Evolutionary conservation across 495 filamentous ascomycete genomes (phyloP), one percentile per base, ranked within the genome.

Genomic region (Xylaria cubensis): DNA sequence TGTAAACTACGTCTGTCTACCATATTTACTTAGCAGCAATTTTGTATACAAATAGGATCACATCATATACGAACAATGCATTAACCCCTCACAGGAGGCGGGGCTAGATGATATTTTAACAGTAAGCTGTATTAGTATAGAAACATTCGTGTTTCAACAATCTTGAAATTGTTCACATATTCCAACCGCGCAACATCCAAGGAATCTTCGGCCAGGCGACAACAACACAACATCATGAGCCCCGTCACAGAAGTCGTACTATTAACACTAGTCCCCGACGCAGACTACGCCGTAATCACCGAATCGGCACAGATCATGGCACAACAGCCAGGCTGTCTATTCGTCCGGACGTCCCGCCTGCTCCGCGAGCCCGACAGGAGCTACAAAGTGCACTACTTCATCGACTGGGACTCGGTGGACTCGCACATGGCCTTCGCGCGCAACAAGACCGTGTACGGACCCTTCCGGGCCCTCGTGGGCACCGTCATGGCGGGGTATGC

Each of bases 181-280:
- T 58, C 10, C 29, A 59, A n/a, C 1, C 4, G 19, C 17, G 56
- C 32, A 59, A 36, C 4, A 34, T 15, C 53, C 0, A 58, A 15
- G 7, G 12, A 58, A 1, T 34, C 6, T 1, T 13, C 13, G 24
- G n/a, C 36, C 8, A 66, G 24, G 10, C 42, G n/a, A 15, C 24
- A n/a, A 15, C 34, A 24, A 13, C 29, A 51, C 26, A n/a, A 55
- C 69, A 67, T 62, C 69, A 77, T 77, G 75, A 66, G 73, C 0
- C 68, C 75, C 71, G 66, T 77, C 61, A 77, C 75, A 24, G 75
- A 77, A 65, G 26, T 74, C 59, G 44, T 74, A 56, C 32, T 62
- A 46, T 46, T 75, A 2, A 44, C 46, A 58, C 15, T 77, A 36
- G 66, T 64, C 1, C 68, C 69, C 3, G 66, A 63, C 26, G 36